Percentiles rank a stretch among this genome's conserved stretches.
Conservation (phyloP, 2,329 filamentous ascomycete genomes). For the Stemphylium beticola region DNA sequence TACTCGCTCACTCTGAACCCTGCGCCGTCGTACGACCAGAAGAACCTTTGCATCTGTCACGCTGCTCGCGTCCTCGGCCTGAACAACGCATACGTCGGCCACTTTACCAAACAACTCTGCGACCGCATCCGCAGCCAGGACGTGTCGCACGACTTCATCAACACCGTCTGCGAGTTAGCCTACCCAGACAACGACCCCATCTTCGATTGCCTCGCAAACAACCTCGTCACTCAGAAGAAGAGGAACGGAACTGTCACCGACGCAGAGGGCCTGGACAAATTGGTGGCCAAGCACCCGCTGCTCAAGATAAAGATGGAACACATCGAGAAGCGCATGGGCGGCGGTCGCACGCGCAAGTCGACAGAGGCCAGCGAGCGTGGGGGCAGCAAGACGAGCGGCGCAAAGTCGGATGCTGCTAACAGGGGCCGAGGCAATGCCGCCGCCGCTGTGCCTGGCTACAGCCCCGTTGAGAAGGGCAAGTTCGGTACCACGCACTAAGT, state of each 20-base stretch:
- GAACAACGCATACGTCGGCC: constrained; percentile 38
- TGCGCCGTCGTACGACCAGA: constrained; percentile 19
- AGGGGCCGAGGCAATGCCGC: too few relatives aligned
- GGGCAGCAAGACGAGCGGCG: background rate
- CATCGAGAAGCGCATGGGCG: constrained; percentile 9
- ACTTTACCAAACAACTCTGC: constrained; percentile 40
- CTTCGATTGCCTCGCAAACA: constrained; percentile 38
- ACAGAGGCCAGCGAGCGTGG: background rate
- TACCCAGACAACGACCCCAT: constrained; percentile 34
- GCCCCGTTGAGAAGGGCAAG: too few relatives aligned
- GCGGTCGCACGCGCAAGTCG: background rate
- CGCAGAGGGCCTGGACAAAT: constrained; percentile 1
- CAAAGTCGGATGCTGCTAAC: too few relatives aligned
- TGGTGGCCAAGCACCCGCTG: constrained; percentile 9
- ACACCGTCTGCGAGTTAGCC: constrained; percentile 21
- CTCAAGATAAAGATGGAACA: constrained; percentile 15
- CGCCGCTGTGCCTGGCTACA: background rate
- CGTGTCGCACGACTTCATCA: constrained; percentile 20
- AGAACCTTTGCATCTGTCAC: constrained; percentile 34
- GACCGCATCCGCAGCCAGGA: constrained; percentile 32
- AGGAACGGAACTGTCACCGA: background rate
- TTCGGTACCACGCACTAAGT: too few relatives aligned
- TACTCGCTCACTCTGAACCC: constrained; percentile 32
- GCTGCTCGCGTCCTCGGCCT: constrained; percentile 34
- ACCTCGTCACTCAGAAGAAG: constrained; percentile 22